These are phyloP conservation scores for Bolboschoenus planiculmis DNA, from an alignment of 176 grass and related monocot genomes.

Conservation along the genomic window DNA sequence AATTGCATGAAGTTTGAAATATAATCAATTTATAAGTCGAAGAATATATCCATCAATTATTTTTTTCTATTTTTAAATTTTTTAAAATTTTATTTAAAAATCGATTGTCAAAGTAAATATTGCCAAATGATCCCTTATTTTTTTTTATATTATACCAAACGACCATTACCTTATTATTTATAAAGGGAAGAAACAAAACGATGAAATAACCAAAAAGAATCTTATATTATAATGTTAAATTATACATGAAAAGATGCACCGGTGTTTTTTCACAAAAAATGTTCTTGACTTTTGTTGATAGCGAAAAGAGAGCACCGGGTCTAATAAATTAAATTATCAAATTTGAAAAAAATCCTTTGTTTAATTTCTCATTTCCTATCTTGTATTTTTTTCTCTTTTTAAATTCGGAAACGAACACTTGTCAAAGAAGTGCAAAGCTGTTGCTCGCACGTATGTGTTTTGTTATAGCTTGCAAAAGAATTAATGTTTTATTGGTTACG, in stretches of 20 bases:
- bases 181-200: not conserved
- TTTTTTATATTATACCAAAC: not conserved
- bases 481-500: not conserved
- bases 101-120: too few species aligned
- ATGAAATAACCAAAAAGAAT: not conserved
- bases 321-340: not conserved
- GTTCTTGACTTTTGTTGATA: slow-evolving; percentile 7
- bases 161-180: not conserved
- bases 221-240: slow-evolving; percentile 3
- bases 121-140: too few species aligned
- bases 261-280: slow-evolving; percentile 5
- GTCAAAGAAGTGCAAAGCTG: slow-evolving; percentile 10
- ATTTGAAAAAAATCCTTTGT: not conserved
- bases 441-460: slow-evolving; percentile 6
- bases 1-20: too few species aligned
- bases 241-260: not conserved
- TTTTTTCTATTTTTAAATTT: too few species aligned
- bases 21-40: too few species aligned
- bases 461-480: slow-evolving; percentile 10
- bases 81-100: too few species aligned
- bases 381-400: not conserved
- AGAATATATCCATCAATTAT: too few species aligned
- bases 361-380: not conserved
- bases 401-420: slow-evolving; percentile 7
- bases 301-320: not conserved